A percentile compares a stretch with the other conserved stretches of the same genome.
Evolutionary conservation across 192 early-diverging fungal species (phyloP).

Genomic region (Rhizophagus sp.): DNA sequence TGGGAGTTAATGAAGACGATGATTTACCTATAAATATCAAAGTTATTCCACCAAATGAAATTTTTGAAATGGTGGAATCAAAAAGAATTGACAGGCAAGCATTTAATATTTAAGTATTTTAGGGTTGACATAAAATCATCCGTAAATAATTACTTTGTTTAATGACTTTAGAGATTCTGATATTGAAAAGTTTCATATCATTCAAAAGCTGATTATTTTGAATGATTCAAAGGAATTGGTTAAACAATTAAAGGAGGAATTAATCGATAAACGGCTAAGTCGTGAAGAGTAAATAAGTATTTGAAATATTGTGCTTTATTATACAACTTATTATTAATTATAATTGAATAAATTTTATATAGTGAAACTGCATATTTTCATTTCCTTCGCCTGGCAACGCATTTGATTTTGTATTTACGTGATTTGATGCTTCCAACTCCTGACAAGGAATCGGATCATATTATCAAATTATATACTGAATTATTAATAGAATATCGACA

Average conservation of each 20-base stretch:
- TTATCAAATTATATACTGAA: constrained; percentile 10
- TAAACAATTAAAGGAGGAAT: constrained; percentile 34
- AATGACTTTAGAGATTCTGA: constrained; percentile 19
- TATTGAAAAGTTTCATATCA: constrained; percentile 42
- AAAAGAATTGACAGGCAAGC: neutral
- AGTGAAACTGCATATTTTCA: constrained; percentile 42
- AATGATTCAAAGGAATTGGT: constrained; percentile 43
- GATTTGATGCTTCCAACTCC: constrained; percentile 2
- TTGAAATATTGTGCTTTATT: neutral
- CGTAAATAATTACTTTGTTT: neutral
- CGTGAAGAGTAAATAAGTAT: neutral
- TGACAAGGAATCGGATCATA: constrained; percentile 16
- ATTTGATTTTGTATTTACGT: constrained; percentile 54
- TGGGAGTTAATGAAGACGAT: neutral
- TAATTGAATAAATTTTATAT: constrained; percentile 8
- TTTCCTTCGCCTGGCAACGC: constrained; percentile 69
- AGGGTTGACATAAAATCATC: neutral
- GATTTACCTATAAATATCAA: constrained; percentile 26
- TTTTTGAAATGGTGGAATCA: constrained; percentile 10
- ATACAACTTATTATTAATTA: neutral
- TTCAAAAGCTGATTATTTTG: constrained; percentile 57
- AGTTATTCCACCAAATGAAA: constrained; percentile 18
- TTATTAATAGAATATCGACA: neutral
- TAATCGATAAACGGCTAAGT: constrained; percentile 16
- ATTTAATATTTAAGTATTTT: neutral